A percentile compares a stretch with the other conserved stretches of the same genome.
These are phyloP conservation scores for grape (Vitis vinifera) DNA, from an alignment of 164 flowering plant genomes.

Conservation along the genomic window DNA sequence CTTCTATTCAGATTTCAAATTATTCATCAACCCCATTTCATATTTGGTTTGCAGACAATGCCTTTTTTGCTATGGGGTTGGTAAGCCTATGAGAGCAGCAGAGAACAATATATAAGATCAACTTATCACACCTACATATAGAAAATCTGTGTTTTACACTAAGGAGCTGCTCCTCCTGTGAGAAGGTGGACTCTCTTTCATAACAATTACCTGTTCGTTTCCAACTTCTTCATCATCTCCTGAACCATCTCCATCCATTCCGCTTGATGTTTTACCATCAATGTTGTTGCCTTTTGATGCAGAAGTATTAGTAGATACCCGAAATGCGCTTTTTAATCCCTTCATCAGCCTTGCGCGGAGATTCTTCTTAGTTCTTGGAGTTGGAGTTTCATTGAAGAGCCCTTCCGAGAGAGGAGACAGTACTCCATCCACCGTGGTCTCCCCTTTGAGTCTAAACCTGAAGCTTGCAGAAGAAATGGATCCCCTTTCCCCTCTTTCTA, in stretches of 20 bases:
- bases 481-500: conserved; percentile 38
- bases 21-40: too few relatives aligned
- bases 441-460: conserved; percentile 4
- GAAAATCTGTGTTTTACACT: too few relatives aligned
- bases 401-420: conserved; percentile 14
- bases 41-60: too few relatives aligned
- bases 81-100: too few relatives aligned
- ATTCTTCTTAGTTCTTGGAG: conserved; percentile 18
- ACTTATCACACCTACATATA: too few relatives aligned
- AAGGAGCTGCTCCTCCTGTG: too few relatives aligned
- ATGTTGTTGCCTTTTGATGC: conserved; percentile 3
- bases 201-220: too few relatives aligned
- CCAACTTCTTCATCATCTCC: neutral
- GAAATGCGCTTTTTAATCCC: conserved; percentile 55
- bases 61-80: too few relatives aligned
- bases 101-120: too few relatives aligned
- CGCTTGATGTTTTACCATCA: conserved; percentile 3
- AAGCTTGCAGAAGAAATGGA: conserved; percentile 33
- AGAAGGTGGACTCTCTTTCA: too few relatives aligned
- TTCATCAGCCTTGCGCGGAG: conserved; percentile 43
- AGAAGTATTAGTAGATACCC: conserved; percentile 19
- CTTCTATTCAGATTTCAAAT: too few relatives aligned
- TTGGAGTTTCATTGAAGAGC: neutral
- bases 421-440: neutral
- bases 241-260: neutral